Percentiles rank a stretch among this genome's conserved stretches.
Evolutionary conservation across 768 basidiomycete genomes (phyloP).

Genomic region (Suillus bovinus): DNA sequence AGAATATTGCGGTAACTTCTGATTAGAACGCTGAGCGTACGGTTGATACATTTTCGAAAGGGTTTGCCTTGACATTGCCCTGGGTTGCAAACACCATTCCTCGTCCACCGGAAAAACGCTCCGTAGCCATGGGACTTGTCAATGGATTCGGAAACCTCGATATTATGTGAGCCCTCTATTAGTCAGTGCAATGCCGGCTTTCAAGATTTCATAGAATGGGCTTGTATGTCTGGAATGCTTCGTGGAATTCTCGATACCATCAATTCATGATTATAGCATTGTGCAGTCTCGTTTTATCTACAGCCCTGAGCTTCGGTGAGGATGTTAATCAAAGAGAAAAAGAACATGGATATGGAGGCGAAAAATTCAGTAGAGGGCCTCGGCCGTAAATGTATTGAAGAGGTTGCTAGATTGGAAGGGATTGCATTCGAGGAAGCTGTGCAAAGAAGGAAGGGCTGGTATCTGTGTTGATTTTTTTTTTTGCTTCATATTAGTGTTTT

Average conservation of each 20-base stretch:
- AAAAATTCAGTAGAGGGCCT: slow-evolving; percentile 44
- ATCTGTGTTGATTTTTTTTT: slow-evolving; percentile 44
- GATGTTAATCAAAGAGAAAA: slow-evolving; percentile 50
- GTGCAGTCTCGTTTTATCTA: slow-evolving; percentile 32
- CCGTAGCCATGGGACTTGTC: slow-evolving; percentile 61
- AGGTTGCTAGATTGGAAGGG: slow-evolving; percentile 59
- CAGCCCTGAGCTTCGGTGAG: slow-evolving; percentile 36
- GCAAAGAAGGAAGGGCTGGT: slow-evolving; percentile 56
- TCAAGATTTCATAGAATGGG: slow-evolving; percentile 44
- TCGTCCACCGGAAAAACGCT: slow-evolving; percentile 52
- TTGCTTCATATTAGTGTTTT: too few relatives aligned
- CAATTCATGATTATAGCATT: slow-evolving; percentile 58
- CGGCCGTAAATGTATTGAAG: slow-evolving; percentile 50
- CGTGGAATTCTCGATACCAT: slow-evolving; percentile 65
- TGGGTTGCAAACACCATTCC: slow-evolving; percentile 66
- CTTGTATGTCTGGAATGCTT: slow-evolving; percentile 59
- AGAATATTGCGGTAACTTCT: slow-evolving; percentile 45
- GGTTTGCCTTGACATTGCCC: slow-evolving; percentile 46
- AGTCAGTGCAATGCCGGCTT: not conserved
- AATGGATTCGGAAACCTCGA: slow-evolving; percentile 61
- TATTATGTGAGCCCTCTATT: slow-evolving; percentile 46
- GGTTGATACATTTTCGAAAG: slow-evolving; percentile 21
- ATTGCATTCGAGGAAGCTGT: slow-evolving; percentile 61
- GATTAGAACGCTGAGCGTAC: not conserved
- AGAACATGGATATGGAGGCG: slow-evolving; percentile 50